Percentiles rank a stretch among this genome's conserved stretches.
Conservation (phyloP, 768 basidiomycete genomes). For the Kwoniella sp. region DNA sequence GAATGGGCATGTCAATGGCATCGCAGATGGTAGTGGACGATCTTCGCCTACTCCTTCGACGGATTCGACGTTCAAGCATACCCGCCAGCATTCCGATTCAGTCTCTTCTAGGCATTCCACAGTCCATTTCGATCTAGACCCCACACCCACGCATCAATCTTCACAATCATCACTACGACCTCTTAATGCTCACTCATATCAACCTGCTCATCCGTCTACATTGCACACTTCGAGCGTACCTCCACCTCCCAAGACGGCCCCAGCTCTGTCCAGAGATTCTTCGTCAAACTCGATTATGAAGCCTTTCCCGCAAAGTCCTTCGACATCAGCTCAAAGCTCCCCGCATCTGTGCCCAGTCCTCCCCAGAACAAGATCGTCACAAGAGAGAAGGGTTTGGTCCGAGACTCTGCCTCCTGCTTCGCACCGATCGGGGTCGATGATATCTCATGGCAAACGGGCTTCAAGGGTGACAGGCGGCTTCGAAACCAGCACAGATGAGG, state of each 20-base stretch:
- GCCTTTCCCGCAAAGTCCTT: constrained; percentile 3
- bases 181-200: constrained; percentile 9
- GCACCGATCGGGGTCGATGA: constrained; percentile 23
- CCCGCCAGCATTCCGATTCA: constrained; percentile 11
- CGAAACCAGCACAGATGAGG: constrained; percentile 33
- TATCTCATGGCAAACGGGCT: constrained; percentile 29
- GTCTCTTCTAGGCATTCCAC: constrained; percentile 12
- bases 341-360: not conserved
- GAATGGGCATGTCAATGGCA: not conserved
- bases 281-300: constrained; percentile 21
- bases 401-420: constrained; percentile 10
- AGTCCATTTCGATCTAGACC: constrained; percentile 17
- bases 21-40: not conserved
- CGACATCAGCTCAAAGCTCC: not conserved
- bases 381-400: constrained; percentile 26
- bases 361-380: constrained; percentile 13
- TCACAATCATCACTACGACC: constrained; percentile 9
- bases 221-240: constrained; percentile 21
- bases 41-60: constrained; percentile 8
- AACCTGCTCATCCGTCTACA: constrained; percentile 17
- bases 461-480: constrained; percentile 42
- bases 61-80: not conserved
- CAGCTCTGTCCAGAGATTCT: constrained; percentile 21
- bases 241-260: constrained; percentile 20
- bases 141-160: not conserved